Conservation (phyloP, 163 green algal genomes). For the Botryococcus braunii region DNA sequence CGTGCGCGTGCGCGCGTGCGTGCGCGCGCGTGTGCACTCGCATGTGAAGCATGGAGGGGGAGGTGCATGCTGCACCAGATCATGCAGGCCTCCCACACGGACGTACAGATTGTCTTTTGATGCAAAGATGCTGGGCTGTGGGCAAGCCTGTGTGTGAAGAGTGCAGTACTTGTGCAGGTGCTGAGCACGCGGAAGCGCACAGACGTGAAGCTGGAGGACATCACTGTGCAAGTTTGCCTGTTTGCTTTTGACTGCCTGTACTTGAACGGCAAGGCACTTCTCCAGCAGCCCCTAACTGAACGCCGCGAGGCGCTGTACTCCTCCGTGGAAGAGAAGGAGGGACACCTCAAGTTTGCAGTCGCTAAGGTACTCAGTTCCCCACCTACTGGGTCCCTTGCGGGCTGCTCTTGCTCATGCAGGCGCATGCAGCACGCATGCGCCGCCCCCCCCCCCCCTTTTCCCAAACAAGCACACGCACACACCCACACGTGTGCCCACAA, state of each 20-base stretch:
- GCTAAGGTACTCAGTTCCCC: conserved; percentile 33
- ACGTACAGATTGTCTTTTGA: background rate
- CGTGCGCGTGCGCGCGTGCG: too few relatives aligned
- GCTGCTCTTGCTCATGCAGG: too few relatives aligned
- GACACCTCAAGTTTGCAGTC: conserved; percentile 74
- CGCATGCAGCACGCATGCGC: too few relatives aligned
- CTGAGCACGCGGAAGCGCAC: conserved; percentile 83
- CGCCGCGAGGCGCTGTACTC: conserved; percentile 64
- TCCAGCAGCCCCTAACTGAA: conserved; percentile 69
- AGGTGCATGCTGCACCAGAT: background rate
- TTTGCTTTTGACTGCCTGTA: conserved; percentile 97
- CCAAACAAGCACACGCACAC: too few relatives aligned
- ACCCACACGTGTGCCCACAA: too few relatives aligned
- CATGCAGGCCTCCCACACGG: background rate
- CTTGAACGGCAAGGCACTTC: conserved; percentile 77
- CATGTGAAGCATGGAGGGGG: too few relatives aligned
- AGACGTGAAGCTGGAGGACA: conserved; percentile 76
- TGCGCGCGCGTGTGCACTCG: too few relatives aligned
- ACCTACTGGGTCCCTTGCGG: too few relatives aligned
- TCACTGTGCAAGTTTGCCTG: conserved; percentile 84
- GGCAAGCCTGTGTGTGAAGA: too few relatives aligned
- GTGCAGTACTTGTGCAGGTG: conserved; percentile 58
- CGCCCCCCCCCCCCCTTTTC: too few relatives aligned
- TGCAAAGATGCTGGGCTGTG: background rate
- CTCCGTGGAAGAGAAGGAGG: conserved; percentile 48